These are phyloP conservation scores for Fusarium sp. DNA, from an alignment of 2,329 filamentous ascomycete species.

Conservation along the genomic window DNA sequence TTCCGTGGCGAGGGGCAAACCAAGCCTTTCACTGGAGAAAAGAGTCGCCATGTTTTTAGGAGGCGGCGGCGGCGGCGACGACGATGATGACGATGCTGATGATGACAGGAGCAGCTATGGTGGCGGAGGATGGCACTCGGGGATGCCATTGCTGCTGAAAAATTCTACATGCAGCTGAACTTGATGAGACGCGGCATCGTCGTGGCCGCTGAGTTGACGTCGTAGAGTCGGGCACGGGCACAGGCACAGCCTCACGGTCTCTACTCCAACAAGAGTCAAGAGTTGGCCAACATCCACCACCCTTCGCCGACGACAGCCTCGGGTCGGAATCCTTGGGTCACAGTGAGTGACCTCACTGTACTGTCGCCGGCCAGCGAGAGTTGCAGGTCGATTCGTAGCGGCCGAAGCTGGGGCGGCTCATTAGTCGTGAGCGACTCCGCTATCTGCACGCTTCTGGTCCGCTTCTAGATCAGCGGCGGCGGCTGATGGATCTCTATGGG, in stretches of 20 bases:
- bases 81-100: neutral
- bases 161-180: constrained; percentile 10
- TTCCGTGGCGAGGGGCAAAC: constrained; percentile 7
- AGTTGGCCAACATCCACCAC: constrained; percentile 7
- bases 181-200: constrained; percentile 19
- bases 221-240: neutral
- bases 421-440: constrained; percentile 45
- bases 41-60: neutral
- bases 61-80: neutral
- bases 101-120: constrained; percentile 14
- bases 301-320: neutral
- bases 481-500: constrained; percentile 44
- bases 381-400: constrained; percentile 45
- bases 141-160: constrained; percentile 14
- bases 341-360: constrained; percentile 33
- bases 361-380: constrained; percentile 33
- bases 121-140: constrained; percentile 16
- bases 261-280: constrained; percentile 33
- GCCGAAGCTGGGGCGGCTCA: constrained; percentile 48
- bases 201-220: constrained; percentile 12
- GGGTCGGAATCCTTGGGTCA: neutral
- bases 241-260: constrained; percentile 1
- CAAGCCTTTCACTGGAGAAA: too few species aligned
- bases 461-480: constrained; percentile 52
- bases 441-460: constrained; percentile 50